Conservation (phyloP, 2,329 filamentous ascomycete genomes). For the Fusarium sp. region DNA sequence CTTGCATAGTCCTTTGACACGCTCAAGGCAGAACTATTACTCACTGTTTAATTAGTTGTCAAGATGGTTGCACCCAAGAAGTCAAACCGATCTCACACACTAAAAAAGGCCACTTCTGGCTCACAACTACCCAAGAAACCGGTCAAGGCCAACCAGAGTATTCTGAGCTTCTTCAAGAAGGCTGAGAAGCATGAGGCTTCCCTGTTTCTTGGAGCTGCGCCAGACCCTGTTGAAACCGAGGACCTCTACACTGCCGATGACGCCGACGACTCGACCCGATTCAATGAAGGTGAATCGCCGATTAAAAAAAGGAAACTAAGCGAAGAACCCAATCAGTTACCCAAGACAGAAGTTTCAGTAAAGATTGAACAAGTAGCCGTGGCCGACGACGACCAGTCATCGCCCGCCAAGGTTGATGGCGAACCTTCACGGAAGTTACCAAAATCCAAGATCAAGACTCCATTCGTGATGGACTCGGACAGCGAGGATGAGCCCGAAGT, state of each 20-base stretch:
- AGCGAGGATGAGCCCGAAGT: constrained; percentile 56
- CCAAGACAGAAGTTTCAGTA: neutral
- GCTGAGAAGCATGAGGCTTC: constrained; percentile 69
- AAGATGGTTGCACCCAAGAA: constrained; percentile 54
- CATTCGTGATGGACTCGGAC: constrained; percentile 79
- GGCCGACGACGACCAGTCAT: constrained; percentile 48
- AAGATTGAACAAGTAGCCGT: constrained; percentile 18
- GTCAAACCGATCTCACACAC: constrained; percentile 49
- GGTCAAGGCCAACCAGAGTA: constrained; percentile 70
- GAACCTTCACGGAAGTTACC: constrained; percentile 29
- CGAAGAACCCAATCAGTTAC: constrained; percentile 30
- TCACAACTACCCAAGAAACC: constrained; percentile 51
- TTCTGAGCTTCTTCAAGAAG: constrained; percentile 82
- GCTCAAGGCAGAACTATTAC: neutral
- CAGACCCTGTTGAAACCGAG: constrained; percentile 38
- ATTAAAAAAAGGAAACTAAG: constrained; percentile 50
- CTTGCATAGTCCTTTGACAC: neutral
- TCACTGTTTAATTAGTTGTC: neutral
- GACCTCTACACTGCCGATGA: constrained; percentile 49
- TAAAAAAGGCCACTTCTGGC: constrained; percentile 48
- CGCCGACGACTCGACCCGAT: constrained; percentile 46
- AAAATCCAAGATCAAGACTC: constrained; percentile 52
- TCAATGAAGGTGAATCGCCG: constrained; percentile 52
- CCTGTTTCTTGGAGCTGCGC: constrained; percentile 63
- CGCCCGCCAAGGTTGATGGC: constrained; percentile 51